Evolutionary conservation across 1,284 basidiomycete species (phyloP), one percentile per base, ranked within the genome.

Genomic region (Rhodotorula sp.): DNA sequence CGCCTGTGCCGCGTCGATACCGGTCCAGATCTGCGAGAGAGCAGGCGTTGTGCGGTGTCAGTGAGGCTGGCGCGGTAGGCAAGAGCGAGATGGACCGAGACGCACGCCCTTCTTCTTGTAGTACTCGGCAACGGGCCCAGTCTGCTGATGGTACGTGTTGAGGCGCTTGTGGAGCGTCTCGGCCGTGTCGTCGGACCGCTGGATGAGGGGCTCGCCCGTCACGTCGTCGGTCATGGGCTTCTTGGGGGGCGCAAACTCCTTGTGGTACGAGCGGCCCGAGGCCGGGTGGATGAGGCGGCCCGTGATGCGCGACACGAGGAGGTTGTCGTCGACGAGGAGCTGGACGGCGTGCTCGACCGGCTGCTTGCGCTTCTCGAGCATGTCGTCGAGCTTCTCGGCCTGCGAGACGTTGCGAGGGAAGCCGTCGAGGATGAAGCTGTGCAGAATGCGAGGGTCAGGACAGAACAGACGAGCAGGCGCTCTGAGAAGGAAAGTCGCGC

Each of bases 351-450:
- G 90, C 84, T 98, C 91, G 61, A 99, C 87, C 66, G 81, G 79
- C 84, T 97, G 93, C 78, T 91, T 88, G 80, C 92, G 89, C 21
- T 80, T 82, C 27, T 84, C 80, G 61, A 99, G 88, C 96, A 99
- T 98, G 74, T 85, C 84, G 82, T 97, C 96, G 74, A 99, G 89
- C 84, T 97, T 99, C 84, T 94, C 88, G 9, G 96, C 97, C 81
- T 99, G 97, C n/a, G 91, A 89, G 54, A 97, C 93, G 21, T 96
- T 99, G 62, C 97, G 91, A 49, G 96, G 96, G 88, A 99, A 99
- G 27, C 96, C 96, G 80, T 99, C 96, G 61, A 99, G 87, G 74
- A 99, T 97, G 84, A 99, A 99, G 60, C 94, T 97, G 70, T 4
- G 61, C 1, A 42, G 12, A n/a, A 4, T 7, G n/a, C 52, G 12